Evolutionary conservation across 2,329 filamentous ascomycete genomes (phyloP), one percentile per base, ranked within the genome.

Genomic region (Colletotrichum echinochloae): DNA sequence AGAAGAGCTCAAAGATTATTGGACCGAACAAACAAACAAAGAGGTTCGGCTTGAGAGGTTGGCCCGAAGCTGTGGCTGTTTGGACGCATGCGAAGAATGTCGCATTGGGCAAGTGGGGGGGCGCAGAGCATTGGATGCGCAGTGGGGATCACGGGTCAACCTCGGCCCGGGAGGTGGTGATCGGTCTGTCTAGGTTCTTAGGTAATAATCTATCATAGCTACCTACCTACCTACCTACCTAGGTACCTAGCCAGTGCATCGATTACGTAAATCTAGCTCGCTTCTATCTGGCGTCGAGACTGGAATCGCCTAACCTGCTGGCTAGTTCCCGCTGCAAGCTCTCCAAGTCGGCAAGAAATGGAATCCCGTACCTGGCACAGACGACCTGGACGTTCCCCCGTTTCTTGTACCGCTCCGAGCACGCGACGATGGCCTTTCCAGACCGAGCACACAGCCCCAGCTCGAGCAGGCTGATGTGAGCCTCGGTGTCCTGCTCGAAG

Each of bases 301-400:
- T 8, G 16, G 26, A n/a, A 14, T 64, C 52, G n/a, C 14, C 37
- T 33, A 85, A 64, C 74, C 75, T 81, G 26, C 74, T 73, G 66
- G 76, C 65, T 11, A 87, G 75, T 5, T 73, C 78, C 33, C 77
- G 74, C n/a, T 74, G 74, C 60, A 90, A 74, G 8, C 82, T 81
- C 5, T 79, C 79, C 30, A 84, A 79, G 3, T 75, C 82, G 20
- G 82, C 79, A 37, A 86, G 77, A 65, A 86, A 76, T 46, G 82
- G 78, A 7, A 89, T 77, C 0, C 77, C 81, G 70, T 84, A 86
- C 63, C 81, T 81, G 68, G 80, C 76, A 71, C 89, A 91, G 12
- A 90, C 83, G 18, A 89, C 79, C 74, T 88, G 81, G 39, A 92
- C 87, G 72, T 92, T 90, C 0, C 88, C 89, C n/a, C 82, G 82